Base-by-base conservation (phyloP, 2,329 filamentous ascomycete genomes). In the Penicillium griseofulvum region DNA sequence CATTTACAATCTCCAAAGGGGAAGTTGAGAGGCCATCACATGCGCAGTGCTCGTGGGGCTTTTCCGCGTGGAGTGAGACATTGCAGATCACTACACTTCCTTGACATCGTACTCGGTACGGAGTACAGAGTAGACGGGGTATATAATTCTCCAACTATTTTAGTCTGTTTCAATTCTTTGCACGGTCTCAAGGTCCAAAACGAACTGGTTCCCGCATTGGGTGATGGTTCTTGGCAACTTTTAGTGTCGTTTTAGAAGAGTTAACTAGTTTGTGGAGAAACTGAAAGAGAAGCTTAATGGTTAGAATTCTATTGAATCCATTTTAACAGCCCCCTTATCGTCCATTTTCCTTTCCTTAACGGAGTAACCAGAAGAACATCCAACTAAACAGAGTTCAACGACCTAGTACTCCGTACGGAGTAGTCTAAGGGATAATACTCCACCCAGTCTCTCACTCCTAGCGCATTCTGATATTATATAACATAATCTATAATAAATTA, bases 131-230 rank as follows among this genome's bases (percentile, higher is more conserved):
- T n/a, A n/a, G 2, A 22, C 22, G 22, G 22, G 22, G 22, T 22
- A 22, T 22, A 22, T 36, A 10, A 17, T 36, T 36, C 9, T 36
- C n/a, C 16, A 17, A 34, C 36, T 22, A 38, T 38, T 38, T 31
- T 29, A 38, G 39, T 22, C 10, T 38, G 41, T 29, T 33, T 19
- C 46, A 36, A 41, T 22, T 22, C 4, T 22, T 22, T 2, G 22
- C 22, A 22, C 22, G 22, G 22, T 22, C 22, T 22, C 3, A 22
- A 22, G 22, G 22, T 26, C 39, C 16, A 43, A 22, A 45, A 57
- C 44, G 57, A 57, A 62, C 60, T 51, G 54, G 58, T 62, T 59
- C 56, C 47, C 44, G 45, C 22, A 22, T 37, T 22, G 33, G 33
- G 9, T 38, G 34, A 12, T 24, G 24, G 29, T 57, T 22, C 50